Conservation (phyloP, 257 asterid genomes). For the Nicotiana paniculata region DNA sequence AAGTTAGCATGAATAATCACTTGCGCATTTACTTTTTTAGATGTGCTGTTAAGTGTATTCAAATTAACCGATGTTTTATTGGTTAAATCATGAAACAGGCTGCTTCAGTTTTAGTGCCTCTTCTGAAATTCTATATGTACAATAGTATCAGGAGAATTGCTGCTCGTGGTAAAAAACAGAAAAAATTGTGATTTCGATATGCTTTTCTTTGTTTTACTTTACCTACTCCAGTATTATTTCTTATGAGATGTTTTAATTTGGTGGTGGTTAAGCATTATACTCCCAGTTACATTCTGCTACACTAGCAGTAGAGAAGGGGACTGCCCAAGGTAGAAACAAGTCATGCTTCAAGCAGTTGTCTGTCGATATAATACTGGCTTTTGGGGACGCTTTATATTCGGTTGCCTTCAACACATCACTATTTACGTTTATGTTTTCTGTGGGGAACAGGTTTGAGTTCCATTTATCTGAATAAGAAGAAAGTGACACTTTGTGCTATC, state of each 20-base stretch:
- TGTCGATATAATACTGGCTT: constrained; percentile 56
- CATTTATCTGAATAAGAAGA: neutral
- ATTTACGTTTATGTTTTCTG: too few relatives aligned
- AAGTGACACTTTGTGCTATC: constrained; percentile 16
- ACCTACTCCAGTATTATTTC: neutral
- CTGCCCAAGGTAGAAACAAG: constrained; percentile 71
- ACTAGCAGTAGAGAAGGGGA: constrained; percentile 52
- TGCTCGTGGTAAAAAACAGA: constrained; percentile 62
- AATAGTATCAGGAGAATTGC: constrained; percentile 84
- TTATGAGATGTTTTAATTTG: constrained; percentile 28
- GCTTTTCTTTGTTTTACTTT: neutral
- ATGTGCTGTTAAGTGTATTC: neutral
- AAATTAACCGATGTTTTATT: neutral
- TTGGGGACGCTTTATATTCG: constrained; percentile 77
- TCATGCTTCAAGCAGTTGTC: constrained; percentile 59
- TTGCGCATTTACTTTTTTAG: neutral
- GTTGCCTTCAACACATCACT: constrained; percentile 18
- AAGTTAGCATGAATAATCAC: neutral
- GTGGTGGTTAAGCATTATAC: constrained; percentile 63
- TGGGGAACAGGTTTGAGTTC: neutral
- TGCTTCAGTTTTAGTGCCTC: constrained; percentile 85
- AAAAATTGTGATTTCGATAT: neutral
- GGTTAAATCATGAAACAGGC: constrained; percentile 41
- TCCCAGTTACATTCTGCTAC: too few relatives aligned
- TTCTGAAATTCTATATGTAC: constrained; percentile 73